Base-by-base conservation (phyloP, 1,284 basidiomycete species). In the Stygiomarasmius scandens region DNA sequence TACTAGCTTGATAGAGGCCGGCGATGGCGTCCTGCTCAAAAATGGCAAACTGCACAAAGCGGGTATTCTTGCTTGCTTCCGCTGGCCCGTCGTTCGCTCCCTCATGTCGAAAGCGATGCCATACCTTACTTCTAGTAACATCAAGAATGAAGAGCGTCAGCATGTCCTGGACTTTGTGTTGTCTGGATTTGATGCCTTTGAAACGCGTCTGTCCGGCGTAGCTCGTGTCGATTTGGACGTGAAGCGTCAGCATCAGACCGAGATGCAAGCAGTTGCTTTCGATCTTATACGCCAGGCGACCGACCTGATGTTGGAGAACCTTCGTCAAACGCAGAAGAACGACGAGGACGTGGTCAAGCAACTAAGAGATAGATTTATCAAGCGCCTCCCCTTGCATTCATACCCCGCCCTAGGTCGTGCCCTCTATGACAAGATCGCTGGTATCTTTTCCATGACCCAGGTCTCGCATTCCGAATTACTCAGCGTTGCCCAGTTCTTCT, bases 401-500 rank as follows among this genome's bases (percentile, higher is more conserved):
- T 60, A 62, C 41, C 61, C 56, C 25, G 50, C 55, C 20, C 56
- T 62, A 14, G 50, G 22, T 34, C 49, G 58, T 49, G 50, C 55
- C 24, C 24, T 60, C 2, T 62, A 54, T 50, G 54, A 60, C 34
- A 62, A 24, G 32, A 49, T 60, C 16, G 43, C 38, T 25, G 58
- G 58, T 50, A 45, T 62, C 20, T 62, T 62, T 50, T 56, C 50
- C 38, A 60, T 60, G 53, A 47, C 51, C 23, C 58, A 62, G 43
- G 58, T 62, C 34, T 60, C 61, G 41, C 45, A 54, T 5, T 27
- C 45, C 3, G 45, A 47, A 41, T 49, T 60, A 53, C 41, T 52
- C 41, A 46, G 23, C 20, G 32, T 55, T 14, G 58, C 50, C 20
- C 9, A 10, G 25, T 22, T 53, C 38, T 60, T 62, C 52, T 52